Evolutionary conservation across 305 asterid genomes (phyloP).

Genomic region (Fraxinus floribunda): DNA sequence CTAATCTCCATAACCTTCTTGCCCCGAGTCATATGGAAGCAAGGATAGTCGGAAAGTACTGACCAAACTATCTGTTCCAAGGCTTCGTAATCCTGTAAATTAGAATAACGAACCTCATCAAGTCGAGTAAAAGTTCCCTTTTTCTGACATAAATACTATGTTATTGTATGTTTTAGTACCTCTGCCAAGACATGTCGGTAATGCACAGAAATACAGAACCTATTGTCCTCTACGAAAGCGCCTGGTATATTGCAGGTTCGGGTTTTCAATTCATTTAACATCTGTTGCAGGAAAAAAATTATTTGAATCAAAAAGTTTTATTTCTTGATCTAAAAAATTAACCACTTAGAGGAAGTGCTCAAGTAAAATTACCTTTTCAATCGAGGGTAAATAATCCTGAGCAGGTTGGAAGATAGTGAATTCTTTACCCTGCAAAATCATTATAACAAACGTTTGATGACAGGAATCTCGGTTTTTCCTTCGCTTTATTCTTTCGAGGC

Average conservation of each 20-base stretch:
- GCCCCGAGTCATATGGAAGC: constrained; percentile 64
- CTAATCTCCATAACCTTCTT: constrained; percentile 77
- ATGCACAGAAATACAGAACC: constrained; percentile 82
- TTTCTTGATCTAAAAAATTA: neutral
- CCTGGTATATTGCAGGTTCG: constrained; percentile 49
- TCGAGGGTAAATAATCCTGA: constrained; percentile 59
- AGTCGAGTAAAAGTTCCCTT: neutral
- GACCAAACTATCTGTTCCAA: constrained; percentile 46
- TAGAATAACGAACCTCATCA: neutral
- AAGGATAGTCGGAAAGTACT: constrained; percentile 37
- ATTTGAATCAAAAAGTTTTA: neutral
- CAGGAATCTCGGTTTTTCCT: neutral
- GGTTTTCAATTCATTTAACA: constrained; percentile 49
- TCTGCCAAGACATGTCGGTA: constrained; percentile 65
- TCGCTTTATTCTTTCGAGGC: neutral
- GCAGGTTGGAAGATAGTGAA: constrained; percentile 77
- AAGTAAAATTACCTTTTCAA: constrained; percentile 43
- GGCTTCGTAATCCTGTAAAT: constrained; percentile 47
- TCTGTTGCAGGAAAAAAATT: constrained; percentile 32
- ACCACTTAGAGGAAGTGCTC: neutral
- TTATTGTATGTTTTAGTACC: constrained; percentile 30
- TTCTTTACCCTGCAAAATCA: constrained; percentile 49
- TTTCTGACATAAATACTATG: neutral
- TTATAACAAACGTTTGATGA: neutral
- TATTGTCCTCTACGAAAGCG: constrained; percentile 73